A percentile compares a stretch with the other conserved stretches of the same genome.
phyloP scores from a whole-genome alignment of 352 stramenopile species.

The Aphanomyces cochlioides region DNA sequence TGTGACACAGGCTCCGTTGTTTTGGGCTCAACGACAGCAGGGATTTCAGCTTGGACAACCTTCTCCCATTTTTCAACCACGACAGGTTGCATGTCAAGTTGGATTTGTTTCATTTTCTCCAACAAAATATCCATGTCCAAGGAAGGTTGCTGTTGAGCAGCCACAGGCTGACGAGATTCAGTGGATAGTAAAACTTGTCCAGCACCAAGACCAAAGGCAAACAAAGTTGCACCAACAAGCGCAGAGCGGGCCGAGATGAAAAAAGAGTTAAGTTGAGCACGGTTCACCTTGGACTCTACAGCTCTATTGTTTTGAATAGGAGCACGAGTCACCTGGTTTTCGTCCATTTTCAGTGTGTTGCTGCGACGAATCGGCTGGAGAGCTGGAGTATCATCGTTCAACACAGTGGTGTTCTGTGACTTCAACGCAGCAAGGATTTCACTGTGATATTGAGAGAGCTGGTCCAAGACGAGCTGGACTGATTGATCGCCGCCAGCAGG shows the following conservation, averaged over 20 bases:
- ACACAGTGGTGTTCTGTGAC: not conserved
- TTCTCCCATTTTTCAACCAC: not conserved
- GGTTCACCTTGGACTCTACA: not conserved
- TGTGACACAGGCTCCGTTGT: too few relatives aligned
- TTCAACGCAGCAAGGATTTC: not conserved
- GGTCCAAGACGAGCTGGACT: not conserved
- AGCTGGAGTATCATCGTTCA: not conserved
- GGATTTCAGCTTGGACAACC: not conserved
- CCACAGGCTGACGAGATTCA: not conserved
- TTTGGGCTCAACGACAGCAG: too few relatives aligned
- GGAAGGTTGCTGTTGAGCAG: not conserved
- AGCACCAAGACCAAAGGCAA: constrained; percentile 10
- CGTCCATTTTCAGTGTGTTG: not conserved
- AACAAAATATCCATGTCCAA: constrained; percentile 10
- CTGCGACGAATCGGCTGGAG: not conserved
- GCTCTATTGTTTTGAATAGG: not conserved
- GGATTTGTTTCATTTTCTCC: constrained; percentile 1
- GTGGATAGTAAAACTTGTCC: not conserved
- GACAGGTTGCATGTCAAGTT: not conserved
- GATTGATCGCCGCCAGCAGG: not conserved
- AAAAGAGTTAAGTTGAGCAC: not conserved
- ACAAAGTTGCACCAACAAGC: not conserved
- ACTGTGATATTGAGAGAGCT: not conserved
- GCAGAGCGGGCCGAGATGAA: not conserved
- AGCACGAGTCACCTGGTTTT: not conserved